Evolutionary conservation across 257 asterid species (phyloP).

Genomic region (Nicotiana sylvestris): DNA sequence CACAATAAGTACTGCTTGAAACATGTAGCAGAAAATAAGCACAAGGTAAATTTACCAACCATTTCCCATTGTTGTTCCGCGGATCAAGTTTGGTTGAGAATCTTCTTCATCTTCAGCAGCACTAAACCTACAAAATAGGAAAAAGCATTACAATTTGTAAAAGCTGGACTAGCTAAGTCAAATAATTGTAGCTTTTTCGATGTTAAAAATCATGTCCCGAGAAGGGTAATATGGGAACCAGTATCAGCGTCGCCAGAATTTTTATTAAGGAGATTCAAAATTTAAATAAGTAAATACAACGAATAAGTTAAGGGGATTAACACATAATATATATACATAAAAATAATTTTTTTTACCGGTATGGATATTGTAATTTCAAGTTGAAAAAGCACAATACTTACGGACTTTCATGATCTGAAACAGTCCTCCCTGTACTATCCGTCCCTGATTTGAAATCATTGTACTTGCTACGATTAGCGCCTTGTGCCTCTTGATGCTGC

Average conservation of each 20-base stretch:
- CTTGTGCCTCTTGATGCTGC: conserved; percentile 81
- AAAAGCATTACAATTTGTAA: not conserved
- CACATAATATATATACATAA: too few species aligned
- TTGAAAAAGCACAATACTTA: conserved; percentile 36
- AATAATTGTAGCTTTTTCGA: too few species aligned
- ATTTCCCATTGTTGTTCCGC: conserved; percentile 70
- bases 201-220: too few species aligned
- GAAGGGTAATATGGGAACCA: too few species aligned
- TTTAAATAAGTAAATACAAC: too few species aligned
- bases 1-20: conserved; percentile 5
- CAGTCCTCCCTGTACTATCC: conserved; percentile 49
- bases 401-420: conserved; percentile 90
- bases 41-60: conserved; percentile 29
- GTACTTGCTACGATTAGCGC: conserved; percentile 52
- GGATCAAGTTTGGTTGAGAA: conserved; percentile 35
- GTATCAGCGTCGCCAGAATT: too few species aligned
- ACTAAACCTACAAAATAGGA: conserved; percentile 50
- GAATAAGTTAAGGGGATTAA: too few species aligned
- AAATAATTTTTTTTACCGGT: too few species aligned
- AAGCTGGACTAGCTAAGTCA: too few species aligned
- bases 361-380: not conserved
- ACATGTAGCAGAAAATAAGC: not conserved
- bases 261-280: too few species aligned
- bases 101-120: conserved; percentile 75
- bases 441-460: conserved; percentile 70